These are phyloP conservation scores for Exophiala sp. DNA, from an alignment of 2,329 filamentous ascomycete species.

Conservation along the genomic window DNA sequence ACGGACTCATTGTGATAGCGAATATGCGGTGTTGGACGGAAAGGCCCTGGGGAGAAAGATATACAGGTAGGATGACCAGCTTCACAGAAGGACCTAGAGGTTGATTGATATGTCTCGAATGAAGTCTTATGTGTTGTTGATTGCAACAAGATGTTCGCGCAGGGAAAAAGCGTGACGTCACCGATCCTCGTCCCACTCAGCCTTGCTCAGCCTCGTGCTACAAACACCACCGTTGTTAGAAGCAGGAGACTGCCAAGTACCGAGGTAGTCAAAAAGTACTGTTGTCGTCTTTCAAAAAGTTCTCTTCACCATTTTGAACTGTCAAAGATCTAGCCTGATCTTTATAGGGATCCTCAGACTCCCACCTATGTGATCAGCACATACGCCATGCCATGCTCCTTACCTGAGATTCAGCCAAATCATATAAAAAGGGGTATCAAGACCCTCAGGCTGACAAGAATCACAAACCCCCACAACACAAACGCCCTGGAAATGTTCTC, in stretches of 20 bases:
- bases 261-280: neutral
- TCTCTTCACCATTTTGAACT: too few relatives aligned
- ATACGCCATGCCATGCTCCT: neutral
- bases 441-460: slow-evolving; percentile 30
- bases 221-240: neutral
- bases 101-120: too few relatives aligned
- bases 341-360: too few relatives aligned
- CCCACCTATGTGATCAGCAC: too few relatives aligned
- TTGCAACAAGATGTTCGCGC: neutral
- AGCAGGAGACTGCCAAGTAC: neutral
- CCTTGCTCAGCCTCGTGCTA: neutral
- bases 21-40: too few relatives aligned
- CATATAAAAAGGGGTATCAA: slow-evolving; percentile 20
- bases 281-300: too few relatives aligned
- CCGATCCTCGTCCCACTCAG: neutral
- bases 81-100: too few relatives aligned
- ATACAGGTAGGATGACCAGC: too few relatives aligned
- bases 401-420: neutral
- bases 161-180: neutral
- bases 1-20: too few relatives aligned
- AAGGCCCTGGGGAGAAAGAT: too few relatives aligned
- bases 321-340: too few relatives aligned
- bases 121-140: too few relatives aligned
- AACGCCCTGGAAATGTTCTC: slow-evolving; percentile 57
- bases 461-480: slow-evolving; percentile 55